Conservation (phyloP, 2,329 filamentous ascomycete genomes). For the Davidsoniella eucalypti region DNA sequence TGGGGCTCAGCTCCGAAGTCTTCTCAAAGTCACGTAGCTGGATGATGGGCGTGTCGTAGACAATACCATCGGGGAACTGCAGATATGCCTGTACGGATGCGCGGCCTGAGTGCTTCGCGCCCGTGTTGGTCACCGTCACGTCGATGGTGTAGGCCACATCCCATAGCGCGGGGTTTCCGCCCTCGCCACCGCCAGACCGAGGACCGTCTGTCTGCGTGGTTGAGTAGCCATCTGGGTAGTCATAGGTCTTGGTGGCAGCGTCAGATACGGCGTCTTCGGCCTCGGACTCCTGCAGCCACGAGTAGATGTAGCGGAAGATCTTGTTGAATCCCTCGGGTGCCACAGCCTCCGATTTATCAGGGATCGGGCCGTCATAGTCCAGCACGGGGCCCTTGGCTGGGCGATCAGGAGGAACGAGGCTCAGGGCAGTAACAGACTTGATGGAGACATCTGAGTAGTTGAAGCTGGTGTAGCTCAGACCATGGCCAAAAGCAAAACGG, state of each 20-base stretch:
- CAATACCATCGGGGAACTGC: slow-evolving; percentile 23
- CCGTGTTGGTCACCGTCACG: slow-evolving; percentile 37
- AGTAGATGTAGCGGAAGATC: slow-evolving; percentile 52
- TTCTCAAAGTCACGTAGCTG: slow-evolving; percentile 63
- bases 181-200: slow-evolving; percentile 50
- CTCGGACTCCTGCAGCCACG: slow-evolving; percentile 36
- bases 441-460: slow-evolving; percentile 37
- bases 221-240: slow-evolving; percentile 52
- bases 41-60: slow-evolving; percentile 46
- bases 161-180: slow-evolving; percentile 52
- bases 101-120: slow-evolving; percentile 26
- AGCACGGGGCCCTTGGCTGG: slow-evolving; percentile 25
- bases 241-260: slow-evolving; percentile 27
- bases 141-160: slow-evolving; percentile 28
- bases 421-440: slow-evolving; percentile 28
- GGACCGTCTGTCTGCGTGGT: slow-evolving; percentile 28
- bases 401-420: slow-evolving; percentile 20
- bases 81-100: slow-evolving; percentile 31
- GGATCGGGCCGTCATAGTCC: slow-evolving; percentile 32
- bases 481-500: slow-evolving; percentile 74
- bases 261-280: slow-evolving; percentile 26
- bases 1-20: slow-evolving; percentile 34
- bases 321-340: slow-evolving; percentile 42
- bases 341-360: slow-evolving; percentile 36
- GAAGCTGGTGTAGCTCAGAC: slow-evolving; percentile 67